Evolutionary conservation across 345 rosid genomes (phyloP).

Genomic region (Brassica juncea): DNA sequence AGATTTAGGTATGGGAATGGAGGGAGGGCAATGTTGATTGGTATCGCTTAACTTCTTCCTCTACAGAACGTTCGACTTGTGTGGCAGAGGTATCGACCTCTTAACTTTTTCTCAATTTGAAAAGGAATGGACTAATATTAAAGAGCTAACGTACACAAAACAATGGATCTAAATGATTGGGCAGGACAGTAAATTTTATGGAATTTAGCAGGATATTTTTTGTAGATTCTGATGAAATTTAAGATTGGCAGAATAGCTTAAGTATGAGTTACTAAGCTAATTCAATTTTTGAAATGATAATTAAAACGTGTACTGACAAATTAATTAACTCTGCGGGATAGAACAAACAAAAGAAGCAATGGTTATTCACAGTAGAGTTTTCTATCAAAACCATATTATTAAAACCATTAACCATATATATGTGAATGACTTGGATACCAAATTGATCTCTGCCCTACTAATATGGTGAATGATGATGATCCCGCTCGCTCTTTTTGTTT

Average conservation of each 20-base stretch:
- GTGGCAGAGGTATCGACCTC: neutral
- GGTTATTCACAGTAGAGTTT: neutral
- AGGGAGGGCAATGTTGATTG: neutral
- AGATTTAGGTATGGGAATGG: constrained; percentile 13
- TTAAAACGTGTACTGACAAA: neutral
- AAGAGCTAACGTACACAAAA: neutral
- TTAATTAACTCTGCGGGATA: neutral
- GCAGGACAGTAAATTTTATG: neutral
- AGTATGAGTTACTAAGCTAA: neutral
- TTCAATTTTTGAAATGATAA: neutral
- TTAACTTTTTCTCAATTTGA: neutral
- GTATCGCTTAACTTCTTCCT: constrained; percentile 3
- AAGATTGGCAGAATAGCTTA: neutral
- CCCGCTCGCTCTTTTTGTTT: neutral
- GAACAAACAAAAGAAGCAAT: neutral
- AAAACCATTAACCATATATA: neutral
- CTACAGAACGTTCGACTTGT: constrained; percentile 21
- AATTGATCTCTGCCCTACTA: neutral
- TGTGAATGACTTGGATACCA: neutral
- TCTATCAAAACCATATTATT: neutral
- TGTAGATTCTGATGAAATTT: neutral
- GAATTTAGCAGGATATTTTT: neutral
- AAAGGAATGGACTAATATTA: neutral
- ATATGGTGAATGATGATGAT: constrained; percentile 4
- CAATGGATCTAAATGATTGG: neutral